phyloP scores from a whole-genome alignment of 176 grass and related monocot genomes.

The Lolium perenne region DNA sequence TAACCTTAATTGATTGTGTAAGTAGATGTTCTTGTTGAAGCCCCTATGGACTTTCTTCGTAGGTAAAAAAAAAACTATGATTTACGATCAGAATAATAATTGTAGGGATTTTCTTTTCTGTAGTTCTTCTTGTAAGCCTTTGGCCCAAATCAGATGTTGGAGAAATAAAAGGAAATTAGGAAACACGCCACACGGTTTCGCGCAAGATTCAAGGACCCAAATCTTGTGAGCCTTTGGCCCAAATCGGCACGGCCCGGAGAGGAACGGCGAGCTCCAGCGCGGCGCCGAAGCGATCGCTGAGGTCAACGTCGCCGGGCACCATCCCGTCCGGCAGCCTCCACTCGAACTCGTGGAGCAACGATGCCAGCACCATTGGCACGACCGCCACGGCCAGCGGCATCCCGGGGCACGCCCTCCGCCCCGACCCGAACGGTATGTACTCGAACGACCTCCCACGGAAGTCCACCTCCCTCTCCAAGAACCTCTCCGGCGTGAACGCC shows the following conservation, averaged over 20 bases:
- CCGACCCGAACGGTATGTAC: conserved; percentile 54
- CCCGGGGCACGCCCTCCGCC: conserved; percentile 53
- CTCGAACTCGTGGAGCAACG: conserved; percentile 49
- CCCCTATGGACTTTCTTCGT: too few species aligned
- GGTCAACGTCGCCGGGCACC: conserved; percentile 34
- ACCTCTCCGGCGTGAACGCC: conserved; percentile 55
- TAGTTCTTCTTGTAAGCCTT: too few species aligned
- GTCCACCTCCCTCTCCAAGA: conserved; percentile 48
- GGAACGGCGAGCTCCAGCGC: conserved; percentile 38
- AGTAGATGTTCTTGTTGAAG: too few species aligned
- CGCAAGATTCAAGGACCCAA: not conserved
- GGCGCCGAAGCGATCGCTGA: conserved; percentile 37
- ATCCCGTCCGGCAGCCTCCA: conserved; percentile 54
- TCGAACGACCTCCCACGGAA: conserved; percentile 42
- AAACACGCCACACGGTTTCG: not conserved
- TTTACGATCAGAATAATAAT: too few species aligned
- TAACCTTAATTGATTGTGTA: too few species aligned
- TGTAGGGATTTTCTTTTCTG: too few species aligned
- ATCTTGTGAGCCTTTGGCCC: too few species aligned
- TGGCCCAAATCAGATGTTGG: too few species aligned
- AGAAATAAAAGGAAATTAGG: not conserved
- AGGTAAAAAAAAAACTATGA: too few species aligned
- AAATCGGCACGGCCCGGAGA: conserved; percentile 35
- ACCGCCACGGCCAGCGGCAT: conserved; percentile 39
- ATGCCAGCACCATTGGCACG: conserved; percentile 38